Evolutionary conservation across 805 yeast species (phyloP), one percentile per base, ranked within the genome.

Genomic region (Monosporozyma unispora): DNA sequence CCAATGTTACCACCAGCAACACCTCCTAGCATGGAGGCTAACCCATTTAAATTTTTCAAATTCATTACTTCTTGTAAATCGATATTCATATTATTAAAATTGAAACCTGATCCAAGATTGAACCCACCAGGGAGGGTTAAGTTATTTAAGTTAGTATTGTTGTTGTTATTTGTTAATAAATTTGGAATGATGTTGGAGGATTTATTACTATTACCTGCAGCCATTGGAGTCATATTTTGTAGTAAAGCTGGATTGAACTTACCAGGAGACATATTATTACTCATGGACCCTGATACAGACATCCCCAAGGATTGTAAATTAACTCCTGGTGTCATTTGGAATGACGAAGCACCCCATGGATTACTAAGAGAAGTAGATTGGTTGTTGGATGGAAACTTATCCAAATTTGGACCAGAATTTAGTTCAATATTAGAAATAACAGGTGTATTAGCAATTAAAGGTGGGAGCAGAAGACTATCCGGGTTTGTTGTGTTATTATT

Each of bases 391-490:
- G 41, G 23, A 6, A 31, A 16, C 9, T 27, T 23, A 23, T 44
- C 35, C n/a, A 25, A 38, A 33, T 14, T 38, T 35, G 18, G 19
- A 2, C 16, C 18, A 21, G 28, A 12, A 31, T 21, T 44, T 12
- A 22, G 19, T 12, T 44, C 33, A 21, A 29, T 22, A 19, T 29
- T 39, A 40, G 18, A 27, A 35, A 21, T 22, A 23, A 46, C 22
- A 29, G 16, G 23, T 22, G 42, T 39, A 28, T 50, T 57, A 14
- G 62, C 52, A 9, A 56, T 47, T 41, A 60, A 47, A 6, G 65
- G 67, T 19, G 67, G 67, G 22, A 61, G 47, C 14, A 61, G 47
- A 22, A 62, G 31, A 28, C 54, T 52, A 18, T 61, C 64, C 44
- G 49, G 27, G 22, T 38, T 49, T 18, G 23, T 38, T 31, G 14